Conservation (phyloP, 495 filamentous ascomycete species). For the Penicillium flavigenum region DNA sequence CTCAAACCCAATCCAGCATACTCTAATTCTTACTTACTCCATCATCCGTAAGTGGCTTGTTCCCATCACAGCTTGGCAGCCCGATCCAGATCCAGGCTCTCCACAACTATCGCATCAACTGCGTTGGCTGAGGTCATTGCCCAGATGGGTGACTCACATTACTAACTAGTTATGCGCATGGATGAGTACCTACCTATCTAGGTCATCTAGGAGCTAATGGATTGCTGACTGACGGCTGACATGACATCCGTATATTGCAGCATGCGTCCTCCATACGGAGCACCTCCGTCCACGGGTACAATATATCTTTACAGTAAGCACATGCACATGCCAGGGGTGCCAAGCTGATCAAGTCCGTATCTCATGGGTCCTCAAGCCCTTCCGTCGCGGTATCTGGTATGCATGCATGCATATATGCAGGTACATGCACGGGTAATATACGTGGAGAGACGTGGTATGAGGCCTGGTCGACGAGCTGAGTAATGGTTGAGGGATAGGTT, state of each 20-base stretch:
- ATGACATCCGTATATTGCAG: background rate
- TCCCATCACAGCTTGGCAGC: background rate
- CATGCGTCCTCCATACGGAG: too few relatives aligned
- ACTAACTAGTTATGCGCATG: background rate
- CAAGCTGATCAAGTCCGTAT: background rate
- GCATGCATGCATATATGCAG: constrained; percentile 29
- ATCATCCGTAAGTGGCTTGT: background rate
- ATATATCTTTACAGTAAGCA: background rate
- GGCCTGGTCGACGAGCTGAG: background rate
- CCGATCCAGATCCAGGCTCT: constrained; percentile 1
- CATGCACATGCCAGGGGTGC: background rate
- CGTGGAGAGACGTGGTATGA: constrained; percentile 4
- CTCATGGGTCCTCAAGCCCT: background rate
- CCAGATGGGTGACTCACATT: background rate
- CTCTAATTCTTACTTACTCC: background rate
- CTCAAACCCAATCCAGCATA: background rate
- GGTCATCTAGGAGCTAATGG: background rate
- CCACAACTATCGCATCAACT: background rate
- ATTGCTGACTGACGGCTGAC: background rate
- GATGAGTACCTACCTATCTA: too few relatives aligned
- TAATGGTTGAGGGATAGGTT: background rate
- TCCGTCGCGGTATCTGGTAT: constrained; percentile 5
- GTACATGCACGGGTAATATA: constrained; percentile 24
- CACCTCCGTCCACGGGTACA: background rate
- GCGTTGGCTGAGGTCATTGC: background rate